Conservation (phyloP, 2,329 filamentous ascomycete species). For the Colletotrichum tanaceti region DNA sequence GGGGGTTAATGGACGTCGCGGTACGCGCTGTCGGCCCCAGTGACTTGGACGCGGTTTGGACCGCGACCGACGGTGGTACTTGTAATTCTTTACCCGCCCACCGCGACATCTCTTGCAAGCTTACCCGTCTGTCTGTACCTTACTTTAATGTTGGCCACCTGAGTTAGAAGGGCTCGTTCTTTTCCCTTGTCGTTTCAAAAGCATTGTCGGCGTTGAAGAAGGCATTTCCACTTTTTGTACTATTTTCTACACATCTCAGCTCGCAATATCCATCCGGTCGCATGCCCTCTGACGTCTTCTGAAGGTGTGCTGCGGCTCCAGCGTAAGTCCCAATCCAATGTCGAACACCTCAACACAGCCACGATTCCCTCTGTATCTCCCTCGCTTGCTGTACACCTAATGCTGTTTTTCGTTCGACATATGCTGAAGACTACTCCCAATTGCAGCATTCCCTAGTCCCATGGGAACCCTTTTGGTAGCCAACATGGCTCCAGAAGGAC, state of each 20-base stretch:
- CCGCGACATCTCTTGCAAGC: constrained; percentile 17
- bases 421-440: neutral
- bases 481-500: constrained; percentile 58
- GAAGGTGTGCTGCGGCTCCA: constrained; percentile 27
- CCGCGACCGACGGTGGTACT: constrained; percentile 26
- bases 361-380: neutral
- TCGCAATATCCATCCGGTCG: constrained; percentile 5
- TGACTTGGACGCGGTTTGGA: constrained; percentile 26
- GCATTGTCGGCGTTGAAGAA: neutral
- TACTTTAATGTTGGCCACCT: neutral
- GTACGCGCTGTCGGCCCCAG: constrained; percentile 30
- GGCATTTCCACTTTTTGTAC: neutral
- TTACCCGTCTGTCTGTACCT: neutral
- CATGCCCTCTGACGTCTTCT: constrained; percentile 38
- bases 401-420: neutral
- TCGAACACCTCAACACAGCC: neutral
- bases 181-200: neutral
- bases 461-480: constrained; percentile 59
- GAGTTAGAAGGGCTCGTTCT: neutral
- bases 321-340: constrained; percentile 23
- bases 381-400: neutral
- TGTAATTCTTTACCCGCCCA: constrained; percentile 14
- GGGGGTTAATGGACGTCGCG: constrained; percentile 39
- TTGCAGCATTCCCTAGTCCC: constrained; percentile 23
- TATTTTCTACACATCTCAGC: neutral